These are phyloP conservation scores for Purshia tridentata DNA, from an alignment of 306 rosid species.

Conservation along the genomic window DNA sequence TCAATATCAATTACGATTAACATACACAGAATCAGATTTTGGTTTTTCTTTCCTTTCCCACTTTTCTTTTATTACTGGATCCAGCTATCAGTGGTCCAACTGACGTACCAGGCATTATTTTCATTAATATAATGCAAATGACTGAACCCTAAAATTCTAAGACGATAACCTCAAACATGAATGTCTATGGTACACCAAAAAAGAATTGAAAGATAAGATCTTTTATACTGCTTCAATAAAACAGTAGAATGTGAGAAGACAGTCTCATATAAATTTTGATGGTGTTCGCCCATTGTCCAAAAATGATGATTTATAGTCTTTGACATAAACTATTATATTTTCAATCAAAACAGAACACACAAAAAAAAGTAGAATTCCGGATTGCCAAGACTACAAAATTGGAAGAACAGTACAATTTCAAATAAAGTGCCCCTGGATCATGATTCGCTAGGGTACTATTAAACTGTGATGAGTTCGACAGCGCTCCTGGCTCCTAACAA, in stretches of 20 bases:
- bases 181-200: not conserved
- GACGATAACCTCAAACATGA: not conserved
- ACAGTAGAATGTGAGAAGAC: not conserved
- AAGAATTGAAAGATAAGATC: not conserved
- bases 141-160: not conserved
- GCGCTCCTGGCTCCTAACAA: too few species aligned
- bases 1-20: not conserved
- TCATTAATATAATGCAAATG: not conserved
- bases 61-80: not conserved
- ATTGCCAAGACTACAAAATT: too few species aligned
- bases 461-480: not conserved
- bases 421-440: not conserved
- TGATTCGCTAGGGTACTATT: too few species aligned
- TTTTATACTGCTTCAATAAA: not conserved
- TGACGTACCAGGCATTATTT: not conserved
- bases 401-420: not conserved
- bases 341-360: too few species aligned
- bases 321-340: too few species aligned
- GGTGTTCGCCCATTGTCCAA: not conserved
- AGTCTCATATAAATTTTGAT: not conserved
- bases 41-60: slow-evolving; percentile 2
- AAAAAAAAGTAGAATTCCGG: too few species aligned
- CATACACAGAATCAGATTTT: not conserved
- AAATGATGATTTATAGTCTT: not conserved
- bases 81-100: not conserved